phyloP scores from a whole-genome alignment of 371 early-diverging fungal species.

The Furculomyces boomerangus region DNA sequence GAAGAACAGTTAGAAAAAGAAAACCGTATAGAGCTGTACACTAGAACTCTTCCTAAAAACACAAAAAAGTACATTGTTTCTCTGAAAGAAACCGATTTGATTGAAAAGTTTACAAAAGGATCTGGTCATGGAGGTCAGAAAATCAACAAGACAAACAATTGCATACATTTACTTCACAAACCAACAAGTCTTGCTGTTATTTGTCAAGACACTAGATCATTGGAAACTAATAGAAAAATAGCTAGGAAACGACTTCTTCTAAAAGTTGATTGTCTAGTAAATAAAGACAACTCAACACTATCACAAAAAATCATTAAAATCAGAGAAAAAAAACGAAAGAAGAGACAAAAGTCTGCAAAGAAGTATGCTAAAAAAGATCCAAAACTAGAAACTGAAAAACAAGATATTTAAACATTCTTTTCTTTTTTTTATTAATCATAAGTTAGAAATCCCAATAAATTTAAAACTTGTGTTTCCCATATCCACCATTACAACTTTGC shows the following conservation, averaged over 20 bases:
- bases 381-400: not conserved
- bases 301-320: slow-evolving; percentile 42
- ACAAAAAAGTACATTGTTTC: too few relatives aligned
- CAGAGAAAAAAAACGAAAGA: slow-evolving; percentile 35
- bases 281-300: slow-evolving; percentile 45
- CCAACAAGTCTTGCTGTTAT: slow-evolving; percentile 55
- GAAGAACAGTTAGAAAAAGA: too few relatives aligned
- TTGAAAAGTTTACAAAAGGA: slow-evolving; percentile 75
- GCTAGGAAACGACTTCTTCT: slow-evolving; percentile 46
- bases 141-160: slow-evolving; percentile 71
- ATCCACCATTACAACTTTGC: too few relatives aligned
- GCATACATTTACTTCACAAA: slow-evolving; percentile 66
- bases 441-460: too few relatives aligned
- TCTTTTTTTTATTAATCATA: too few relatives aligned
- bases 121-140: slow-evolving; percentile 87
- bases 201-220: slow-evolving; percentile 64
- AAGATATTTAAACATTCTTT: not conserved
- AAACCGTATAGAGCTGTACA: too few relatives aligned
- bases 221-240: slow-evolving; percentile 53
- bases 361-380: slow-evolving; percentile 15
- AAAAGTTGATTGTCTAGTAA: slow-evolving; percentile 47
- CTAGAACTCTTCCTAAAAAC: too few relatives aligned
- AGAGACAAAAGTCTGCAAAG: slow-evolving; percentile 30
- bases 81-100: slow-evolving; percentile 53
- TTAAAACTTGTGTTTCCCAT: too few relatives aligned